These are phyloP conservation scores for Solanum etuberosum DNA, from an alignment of 257 asterid genomes.

Conservation along the genomic window DNA sequence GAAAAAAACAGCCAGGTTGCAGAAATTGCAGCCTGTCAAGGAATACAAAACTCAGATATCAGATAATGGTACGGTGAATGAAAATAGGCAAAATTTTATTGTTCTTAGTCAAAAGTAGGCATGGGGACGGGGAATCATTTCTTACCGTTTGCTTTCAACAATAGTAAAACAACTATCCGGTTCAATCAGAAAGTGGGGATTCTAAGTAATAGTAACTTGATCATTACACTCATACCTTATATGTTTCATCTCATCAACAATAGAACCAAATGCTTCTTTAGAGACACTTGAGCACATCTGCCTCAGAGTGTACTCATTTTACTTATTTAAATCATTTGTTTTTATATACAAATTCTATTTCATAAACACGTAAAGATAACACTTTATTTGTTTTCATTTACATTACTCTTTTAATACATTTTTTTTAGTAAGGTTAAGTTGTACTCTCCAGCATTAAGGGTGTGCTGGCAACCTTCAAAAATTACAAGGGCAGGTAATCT, in stretches of 20 bases:
- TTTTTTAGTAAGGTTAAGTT: not conserved
- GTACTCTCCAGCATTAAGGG: not conserved
- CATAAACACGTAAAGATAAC: not conserved
- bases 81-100: not conserved
- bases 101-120: not conserved
- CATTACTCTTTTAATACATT: not conserved
- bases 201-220: not conserved
- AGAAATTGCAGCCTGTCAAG: conserved; percentile 69
- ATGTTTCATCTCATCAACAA: not conserved
- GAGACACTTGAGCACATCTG: not conserved
- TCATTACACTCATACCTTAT: not conserved
- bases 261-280: not conserved
- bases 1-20: conserved; percentile 82
- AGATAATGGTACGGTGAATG: not conserved
- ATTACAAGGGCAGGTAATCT: not conserved
- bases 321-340: not conserved
- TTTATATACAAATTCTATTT: not conserved
- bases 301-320: not conserved
- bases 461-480: not conserved
- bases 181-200: not conserved
- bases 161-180: not conserved
- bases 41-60: not conserved
- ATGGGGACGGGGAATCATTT: not conserved
- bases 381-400: not conserved
- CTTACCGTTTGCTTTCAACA: not conserved